Base-by-base conservation (phyloP, 352 stramenopile genomes). In the Globisporangium sylvaticum region DNA sequence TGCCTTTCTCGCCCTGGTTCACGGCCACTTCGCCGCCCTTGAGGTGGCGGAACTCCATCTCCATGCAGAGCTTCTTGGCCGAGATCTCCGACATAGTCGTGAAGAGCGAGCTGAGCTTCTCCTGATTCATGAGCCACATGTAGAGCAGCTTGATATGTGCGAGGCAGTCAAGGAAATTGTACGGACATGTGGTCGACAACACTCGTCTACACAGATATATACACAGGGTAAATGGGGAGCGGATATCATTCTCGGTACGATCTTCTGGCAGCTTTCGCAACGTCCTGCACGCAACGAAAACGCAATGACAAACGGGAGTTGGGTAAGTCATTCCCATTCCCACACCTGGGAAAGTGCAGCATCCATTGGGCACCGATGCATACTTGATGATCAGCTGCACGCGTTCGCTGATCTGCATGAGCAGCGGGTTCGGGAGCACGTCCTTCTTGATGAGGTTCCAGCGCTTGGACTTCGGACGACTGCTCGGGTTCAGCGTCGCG, bases 81-180 rank as follows among this genome's bases (percentile, higher is more conserved):
- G 86, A 90, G 12, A 90, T 77, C 67, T 95, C 87, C 8, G 84
- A 90, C 87, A 95, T 93, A 52, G 87, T 92, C 64, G 85, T 91
- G 63, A 94, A 92, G 14, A 95, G 77, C 14, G 87, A 89, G 63
- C 85, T 95, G 37, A 95, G 81, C 63, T 95, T 94, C 53, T 95
- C 87, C 62, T 95, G 84, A 64, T 85, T 88, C 87, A 95, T 95
- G 46, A 93, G 78, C 87, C 87, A 95, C 70, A 72, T 72, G 64
- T 92, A 95, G 59, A 95, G 63, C 64, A 91, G 70, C 69, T 88
- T 90, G 46, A 90, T 90, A 48, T 48, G 39, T 48, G 39, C 15
- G 15, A 48, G 39, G 15, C 4, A 48, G 39, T 48, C 15, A 48
- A 48, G 39, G 15, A n/a, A 48, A 48, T 15, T 42, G 15, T n/a